Base-by-base conservation (phyloP, 257 asterid genomes). In the Leptodermis oblonga region DNA sequence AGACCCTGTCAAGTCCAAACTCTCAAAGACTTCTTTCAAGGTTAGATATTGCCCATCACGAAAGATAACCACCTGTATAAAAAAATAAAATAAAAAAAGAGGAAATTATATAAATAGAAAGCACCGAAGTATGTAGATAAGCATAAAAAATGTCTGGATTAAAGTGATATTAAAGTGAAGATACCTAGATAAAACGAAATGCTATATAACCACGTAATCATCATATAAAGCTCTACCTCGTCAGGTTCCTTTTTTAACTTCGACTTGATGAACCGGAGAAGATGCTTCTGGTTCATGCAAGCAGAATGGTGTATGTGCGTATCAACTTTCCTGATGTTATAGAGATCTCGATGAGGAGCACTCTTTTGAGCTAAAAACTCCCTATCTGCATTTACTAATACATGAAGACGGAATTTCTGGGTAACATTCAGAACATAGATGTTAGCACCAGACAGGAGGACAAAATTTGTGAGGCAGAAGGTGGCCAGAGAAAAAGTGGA, bases 251-350 rank as follows among this genome's bases (percentile, higher is more conserved):
- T 89, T 78, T 82, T 82, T 67, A 89, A 79, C 77, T 92, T 92
- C 63, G 92, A 87, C 82, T 92, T 92, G 77, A 92, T 92, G 82
- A 92, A 92, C 77, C 93, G 84, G 70, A 92, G 86, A 79, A 92
- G 97, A 81, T 87, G 97, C 73, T 92, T 92, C 85, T 92, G 97
- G 83, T 89, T 92, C 97, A 92, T 92, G 82, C 96, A 92, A 76
- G 97, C 97, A 54, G 97, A 92, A 81, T 89, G 97, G 79, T 92
- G 97, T 70, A 89, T 91, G 65, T 89, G 97, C 25, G 97, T 89
- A 72, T 92, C 97, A 52, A 92, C 97, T 88, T 92, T 92, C 65
- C 96, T 85, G 71, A 92, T 85, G 73, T 92, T 92, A 87, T 92
- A 92, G 78, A 92, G 86, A 78, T 92, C 97, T 34, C 97, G 95